A percentile compares a stretch with the other conserved stretches of the same genome.
Evolutionary conservation across 208 protist species (phyloP).

Genomic region (Phytomonas serpens): DNA sequence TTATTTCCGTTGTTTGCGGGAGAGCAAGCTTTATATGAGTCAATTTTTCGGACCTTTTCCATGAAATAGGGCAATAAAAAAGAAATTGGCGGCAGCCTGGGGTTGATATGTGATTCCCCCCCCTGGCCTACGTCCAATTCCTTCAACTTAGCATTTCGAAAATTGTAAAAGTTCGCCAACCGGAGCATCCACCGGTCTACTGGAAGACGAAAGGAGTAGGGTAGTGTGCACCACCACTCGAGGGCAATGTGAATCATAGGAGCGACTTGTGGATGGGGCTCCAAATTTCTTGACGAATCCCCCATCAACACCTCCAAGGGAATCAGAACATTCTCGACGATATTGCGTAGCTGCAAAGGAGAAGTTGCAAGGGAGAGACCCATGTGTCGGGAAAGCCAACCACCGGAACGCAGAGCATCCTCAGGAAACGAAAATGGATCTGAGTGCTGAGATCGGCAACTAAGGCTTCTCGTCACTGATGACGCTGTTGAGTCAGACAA

Average conservation of each 20-base stretch:
- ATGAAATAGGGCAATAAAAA: constrained; percentile 6
- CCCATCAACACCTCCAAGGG: constrained; percentile 13
- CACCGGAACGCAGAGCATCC: constrained; percentile 7
- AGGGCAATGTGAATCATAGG: constrained; percentile 35
- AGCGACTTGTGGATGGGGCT: constrained; percentile 26
- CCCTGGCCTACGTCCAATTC: background rate
- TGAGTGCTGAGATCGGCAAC: background rate
- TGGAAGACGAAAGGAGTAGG: constrained; percentile 15
- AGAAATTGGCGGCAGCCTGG: background rate
- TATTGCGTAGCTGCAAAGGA: constrained; percentile 7
- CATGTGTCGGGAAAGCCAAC: constrained; percentile 19
- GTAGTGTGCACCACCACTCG: constrained; percentile 54
- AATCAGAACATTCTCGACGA: constrained; percentile 7
- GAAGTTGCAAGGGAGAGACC: constrained; percentile 19
- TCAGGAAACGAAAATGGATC: background rate
- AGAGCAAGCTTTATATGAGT: background rate
- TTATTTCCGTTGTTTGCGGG: background rate
- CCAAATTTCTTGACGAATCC: constrained; percentile 13
- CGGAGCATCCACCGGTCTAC: constrained; percentile 30
- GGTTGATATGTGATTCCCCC: background rate
- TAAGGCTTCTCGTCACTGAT: background rate
- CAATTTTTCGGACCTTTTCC: background rate
- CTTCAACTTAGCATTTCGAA: background rate
- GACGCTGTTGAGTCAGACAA: background rate
- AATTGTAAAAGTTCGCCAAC: constrained; percentile 16